Percentiles rank a stretch among this genome's conserved stretches.
Conservation (phyloP, 2,329 filamentous ascomycete species). For the Zalaria obscura region DNA sequence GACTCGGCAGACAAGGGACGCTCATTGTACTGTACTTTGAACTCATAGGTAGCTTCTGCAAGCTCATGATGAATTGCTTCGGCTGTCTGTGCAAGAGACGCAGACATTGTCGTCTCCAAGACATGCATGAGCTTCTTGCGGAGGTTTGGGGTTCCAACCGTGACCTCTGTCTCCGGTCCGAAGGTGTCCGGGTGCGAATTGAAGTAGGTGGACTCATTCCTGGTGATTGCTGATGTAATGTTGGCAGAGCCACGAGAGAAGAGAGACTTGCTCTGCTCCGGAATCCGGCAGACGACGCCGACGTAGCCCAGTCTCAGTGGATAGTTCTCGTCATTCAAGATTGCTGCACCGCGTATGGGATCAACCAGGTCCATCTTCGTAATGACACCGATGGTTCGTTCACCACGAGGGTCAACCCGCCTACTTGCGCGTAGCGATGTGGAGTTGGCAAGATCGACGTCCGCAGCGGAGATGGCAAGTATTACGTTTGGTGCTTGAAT, state of each 20-base stretch:
- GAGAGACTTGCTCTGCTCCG: slow-evolving; percentile 47
- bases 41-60: slow-evolving; percentile 94
- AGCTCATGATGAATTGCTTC: slow-evolving; percentile 90
- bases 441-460: slow-evolving; percentile 94
- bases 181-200: slow-evolving; percentile 70
- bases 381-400: slow-evolving; percentile 94
- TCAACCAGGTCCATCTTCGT: slow-evolving; percentile 99
- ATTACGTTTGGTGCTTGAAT: slow-evolving; percentile 95
- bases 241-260: slow-evolving; percentile 76
- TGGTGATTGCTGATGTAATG: slow-evolving; percentile 65
- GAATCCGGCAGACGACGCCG: slow-evolving; percentile 78
- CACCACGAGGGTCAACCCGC: slow-evolving; percentile 82
- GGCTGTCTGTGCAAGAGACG: slow-evolving; percentile 74
- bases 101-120: slow-evolving; percentile 92
- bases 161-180: slow-evolving; percentile 55
- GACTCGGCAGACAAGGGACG: slow-evolving; percentile 88
- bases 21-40: slow-evolving; percentile 99
- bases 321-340: slow-evolving; percentile 83
- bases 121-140: slow-evolving; percentile 96
- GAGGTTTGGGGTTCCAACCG: slow-evolving; percentile 70
- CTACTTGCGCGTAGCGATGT: slow-evolving; percentile 81
- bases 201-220: slow-evolving; percentile 83
- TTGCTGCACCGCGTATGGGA: slow-evolving; percentile 57
- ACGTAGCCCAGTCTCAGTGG: slow-evolving; percentile 92
- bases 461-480: slow-evolving; percentile 89